Evolutionary conservation across 2,329 filamentous ascomycete genomes (phyloP), one percentile per base, ranked within the genome.

Genomic region (Trichoderma cornu-damae): DNA sequence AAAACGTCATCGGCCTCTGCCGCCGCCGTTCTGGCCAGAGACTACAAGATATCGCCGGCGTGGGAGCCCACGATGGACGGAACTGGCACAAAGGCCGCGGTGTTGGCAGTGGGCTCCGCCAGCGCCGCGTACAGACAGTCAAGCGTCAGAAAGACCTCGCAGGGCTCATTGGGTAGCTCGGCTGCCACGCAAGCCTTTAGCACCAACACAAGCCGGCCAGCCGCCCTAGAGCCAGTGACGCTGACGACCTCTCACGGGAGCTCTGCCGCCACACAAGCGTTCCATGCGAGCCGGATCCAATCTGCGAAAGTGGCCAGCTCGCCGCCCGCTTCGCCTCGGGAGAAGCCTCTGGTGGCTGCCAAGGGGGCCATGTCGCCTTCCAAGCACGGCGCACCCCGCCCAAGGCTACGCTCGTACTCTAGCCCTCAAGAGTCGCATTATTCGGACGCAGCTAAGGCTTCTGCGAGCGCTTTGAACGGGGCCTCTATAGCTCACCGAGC

Each of bases 31-130:
- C 62, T 77, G 20, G 73, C 74, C 57, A 75, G 73, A 48, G 70
- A 77, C 59, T 71, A 73, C 63, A 75, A 72, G 63, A 71, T 73
- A 67, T 62, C 72, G 4, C 69, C 86, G 3, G 59, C 79, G 6
- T 87, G 84, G 83, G 79, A 87, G 61, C 83, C 85, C 7, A 77
- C 84, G 58, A 73, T 80, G 56, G 88, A 82, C 66, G 75, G 82
- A 11, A 82, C 85, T 49, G 87, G 88, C 34, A 85, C 87, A 50
- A 89, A 88, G 68, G 89, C 90, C 47, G 90, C 90, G 3, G 68
- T 90, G 8, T 74, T 89, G 24, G 89, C 89, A 16, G 69, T 72
- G 24, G 70, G 69, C 2, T 75, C 73, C 11, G 73, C 73, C 32
- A 67, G 63, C 42, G 65, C 68, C 12, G 68, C 68, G 12, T 62